Percentiles rank a stretch among this genome's conserved stretches.
Conservation (phyloP, 169 alveolate genomes). For the Hammondia hammondi region DNA sequence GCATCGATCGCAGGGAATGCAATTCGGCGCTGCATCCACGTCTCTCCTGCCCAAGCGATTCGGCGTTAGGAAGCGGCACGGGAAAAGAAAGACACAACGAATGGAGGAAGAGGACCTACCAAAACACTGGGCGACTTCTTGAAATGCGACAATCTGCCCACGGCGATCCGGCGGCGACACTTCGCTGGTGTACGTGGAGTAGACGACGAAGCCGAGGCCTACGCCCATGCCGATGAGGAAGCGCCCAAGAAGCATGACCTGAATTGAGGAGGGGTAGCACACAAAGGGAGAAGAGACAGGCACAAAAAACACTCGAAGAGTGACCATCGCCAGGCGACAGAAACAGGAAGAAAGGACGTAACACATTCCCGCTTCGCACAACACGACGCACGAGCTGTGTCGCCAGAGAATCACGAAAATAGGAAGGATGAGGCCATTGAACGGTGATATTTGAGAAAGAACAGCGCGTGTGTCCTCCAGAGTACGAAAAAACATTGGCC, state of each 20-base stretch:
- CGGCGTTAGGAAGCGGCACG: not conserved
- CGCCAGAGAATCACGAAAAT: too few relatives aligned
- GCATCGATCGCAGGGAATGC: too few relatives aligned
- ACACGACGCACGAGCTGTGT: too few relatives aligned
- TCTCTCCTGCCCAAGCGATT: too few relatives aligned
- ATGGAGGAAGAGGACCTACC: not conserved
- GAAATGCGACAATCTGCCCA: conserved; percentile 53
- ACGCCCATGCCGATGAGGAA: conserved; percentile 56
- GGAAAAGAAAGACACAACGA: not conserved
- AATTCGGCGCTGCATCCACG: too few relatives aligned
- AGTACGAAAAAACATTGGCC: too few relatives aligned
- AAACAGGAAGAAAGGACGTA: too few relatives aligned
- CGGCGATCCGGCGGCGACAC: conserved; percentile 53
- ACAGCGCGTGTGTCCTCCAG: too few relatives aligned
- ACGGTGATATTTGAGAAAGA: too few relatives aligned
- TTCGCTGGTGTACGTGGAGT: conserved; percentile 59
- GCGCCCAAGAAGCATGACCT: conserved; percentile 49
- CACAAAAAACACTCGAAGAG: not conserved
- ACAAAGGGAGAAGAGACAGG: not conserved
- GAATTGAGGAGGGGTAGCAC: not conserved
- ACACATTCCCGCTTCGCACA: too few relatives aligned
- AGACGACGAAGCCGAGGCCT: conserved; percentile 60
- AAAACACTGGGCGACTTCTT: conserved; percentile 58
- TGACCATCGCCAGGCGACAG: too few relatives aligned
- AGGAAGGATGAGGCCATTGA: too few relatives aligned